Conservation (phyloP, 768 basidiomycete species). For the Krasilnikovozyma curviuscula region DNA sequence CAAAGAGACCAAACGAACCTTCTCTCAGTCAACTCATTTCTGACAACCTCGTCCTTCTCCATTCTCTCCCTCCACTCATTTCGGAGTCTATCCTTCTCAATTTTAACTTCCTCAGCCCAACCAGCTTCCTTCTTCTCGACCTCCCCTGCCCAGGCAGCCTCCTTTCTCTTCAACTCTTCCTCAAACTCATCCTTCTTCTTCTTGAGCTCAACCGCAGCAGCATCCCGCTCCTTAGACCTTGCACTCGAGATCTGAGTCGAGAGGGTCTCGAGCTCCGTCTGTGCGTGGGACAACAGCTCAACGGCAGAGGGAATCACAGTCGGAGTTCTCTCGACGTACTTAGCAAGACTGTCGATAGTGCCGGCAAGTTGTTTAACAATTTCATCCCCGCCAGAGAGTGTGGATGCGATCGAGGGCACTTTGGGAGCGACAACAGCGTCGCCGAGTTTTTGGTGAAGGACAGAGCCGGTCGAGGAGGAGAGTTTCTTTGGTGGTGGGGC, state of each 20-base stretch:
- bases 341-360: slow-evolving; percentile 79
- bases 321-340: slow-evolving; percentile 59
- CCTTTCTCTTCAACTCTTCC: slow-evolving; percentile 42
- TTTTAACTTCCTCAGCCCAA: slow-evolving; percentile 59
- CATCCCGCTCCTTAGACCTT: slow-evolving; percentile 52
- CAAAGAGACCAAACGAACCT: slow-evolving; percentile 35
- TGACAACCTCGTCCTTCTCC: slow-evolving; percentile 61
- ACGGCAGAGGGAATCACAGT: slow-evolving; percentile 45
- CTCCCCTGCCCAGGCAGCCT: slow-evolving; percentile 49
- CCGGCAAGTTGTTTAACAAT: slow-evolving; percentile 76
- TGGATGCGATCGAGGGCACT: slow-evolving; percentile 46
- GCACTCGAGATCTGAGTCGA: slow-evolving; percentile 51
- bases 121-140: slow-evolving; percentile 69
- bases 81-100: slow-evolving; percentile 52
- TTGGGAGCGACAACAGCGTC: slow-evolving; percentile 52
- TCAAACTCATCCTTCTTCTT: slow-evolving; percentile 55
- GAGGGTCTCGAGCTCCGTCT: slow-evolving; percentile 58
- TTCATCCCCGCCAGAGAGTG: no score
- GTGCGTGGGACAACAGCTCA: slow-evolving; percentile 58
- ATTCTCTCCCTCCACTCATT: slow-evolving; percentile 70
- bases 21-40: slow-evolving; percentile 85
- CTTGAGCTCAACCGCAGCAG: slow-evolving; percentile 26
- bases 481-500: neutral
- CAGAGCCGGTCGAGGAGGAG: slow-evolving; percentile 18
- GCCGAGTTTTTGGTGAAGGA: neutral